Evolutionary conservation across 2,329 filamentous ascomycete genomes (phyloP), one percentile per base, ranked within the genome.

Genomic region (Penicillium freii): DNA sequence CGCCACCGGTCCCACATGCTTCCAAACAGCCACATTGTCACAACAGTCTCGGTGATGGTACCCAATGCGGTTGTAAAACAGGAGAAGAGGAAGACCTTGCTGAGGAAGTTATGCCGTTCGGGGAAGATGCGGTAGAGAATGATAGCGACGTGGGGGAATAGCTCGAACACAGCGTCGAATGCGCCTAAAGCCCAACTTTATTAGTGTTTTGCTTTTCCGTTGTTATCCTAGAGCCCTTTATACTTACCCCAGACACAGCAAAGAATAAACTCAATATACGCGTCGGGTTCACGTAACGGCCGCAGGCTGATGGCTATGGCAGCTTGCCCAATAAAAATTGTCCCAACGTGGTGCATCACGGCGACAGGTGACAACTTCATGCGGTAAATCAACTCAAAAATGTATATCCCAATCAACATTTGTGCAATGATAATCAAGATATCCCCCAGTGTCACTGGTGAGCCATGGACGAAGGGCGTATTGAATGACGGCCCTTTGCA

Each of bases 161-260:
- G 76, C 62, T 80, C 78, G 21, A 75, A 77, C 11, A 80, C 61
- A 11, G 78, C 74, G 55, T 80, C 77, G 58, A 81, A 80, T 15
- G 75, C 74, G 23, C 78, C 78, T 80, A 40, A 1, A 29, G 6
- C 5, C 8, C 17, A n/a, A n/a, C 1, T 3, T 21, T 0, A 19
- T 53, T 25, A 40, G 39, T 4, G 25, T 19, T 25, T 21, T 36
- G n/a, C 36, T 2, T 21, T 39, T 27, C 3, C 3, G 4, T 1
- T 2, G 4, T 5, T 13, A 31, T 1, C 15, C 8, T 5, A 23
- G 9, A n/a, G 5, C 13, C 1, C 2, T 1, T 5, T 17, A 3
- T 23, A 63, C 69, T 46, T 69, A 79, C 75, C 75, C 75, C 74
- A 77, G 1, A 76, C 66, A 1, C 70, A 67, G 40, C 73, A 75